These are phyloP conservation scores for Millerago galiae DNA, from an alignment of 805 yeast genomes.

Conservation along the genomic window DNA sequence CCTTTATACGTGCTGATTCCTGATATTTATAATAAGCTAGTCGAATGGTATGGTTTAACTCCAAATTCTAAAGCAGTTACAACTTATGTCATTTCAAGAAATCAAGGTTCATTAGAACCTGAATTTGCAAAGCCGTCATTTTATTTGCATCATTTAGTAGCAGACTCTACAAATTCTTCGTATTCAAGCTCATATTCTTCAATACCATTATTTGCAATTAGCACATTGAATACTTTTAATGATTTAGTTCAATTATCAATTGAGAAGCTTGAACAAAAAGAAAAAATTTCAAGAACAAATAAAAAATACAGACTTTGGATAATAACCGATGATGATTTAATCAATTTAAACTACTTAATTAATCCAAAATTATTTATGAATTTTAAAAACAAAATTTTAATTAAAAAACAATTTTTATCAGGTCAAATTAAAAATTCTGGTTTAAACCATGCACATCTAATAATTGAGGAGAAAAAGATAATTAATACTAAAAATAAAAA, in stretches of 20 bases:
- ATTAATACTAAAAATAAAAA: background rate
- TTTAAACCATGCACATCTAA: constrained; percentile 23
- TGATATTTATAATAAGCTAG: constrained; percentile 37
- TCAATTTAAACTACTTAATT: constrained; percentile 15
- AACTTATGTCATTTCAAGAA: constrained; percentile 30
- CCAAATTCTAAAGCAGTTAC: constrained; percentile 31
- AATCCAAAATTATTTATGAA: constrained; percentile 25
- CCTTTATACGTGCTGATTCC: constrained; percentile 36
- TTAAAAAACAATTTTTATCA: constrained; percentile 18
- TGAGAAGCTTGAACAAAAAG: constrained; percentile 10
- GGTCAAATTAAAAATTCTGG: constrained; percentile 18
- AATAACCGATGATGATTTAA: constrained; percentile 10
- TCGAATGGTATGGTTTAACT: constrained; percentile 48
- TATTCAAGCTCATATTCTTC: constrained; percentile 15
- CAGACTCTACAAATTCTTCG: constrained; percentile 6
- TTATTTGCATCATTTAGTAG: constrained; percentile 27
- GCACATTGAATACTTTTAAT: constrained; percentile 25
- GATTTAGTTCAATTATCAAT: constrained; percentile 16
- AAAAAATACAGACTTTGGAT: constrained; percentile 21
- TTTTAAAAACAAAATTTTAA: constrained; percentile 16
- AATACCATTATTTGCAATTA: constrained; percentile 26
- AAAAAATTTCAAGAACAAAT: constrained; percentile 6
- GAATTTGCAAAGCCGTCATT: constrained; percentile 32
- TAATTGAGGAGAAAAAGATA: constrained; percentile 28
- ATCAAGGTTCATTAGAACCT: constrained; percentile 23